Base-by-base conservation (phyloP, 2,329 filamentous ascomycete species). In the Chaetomiaceae sp. region DNA sequence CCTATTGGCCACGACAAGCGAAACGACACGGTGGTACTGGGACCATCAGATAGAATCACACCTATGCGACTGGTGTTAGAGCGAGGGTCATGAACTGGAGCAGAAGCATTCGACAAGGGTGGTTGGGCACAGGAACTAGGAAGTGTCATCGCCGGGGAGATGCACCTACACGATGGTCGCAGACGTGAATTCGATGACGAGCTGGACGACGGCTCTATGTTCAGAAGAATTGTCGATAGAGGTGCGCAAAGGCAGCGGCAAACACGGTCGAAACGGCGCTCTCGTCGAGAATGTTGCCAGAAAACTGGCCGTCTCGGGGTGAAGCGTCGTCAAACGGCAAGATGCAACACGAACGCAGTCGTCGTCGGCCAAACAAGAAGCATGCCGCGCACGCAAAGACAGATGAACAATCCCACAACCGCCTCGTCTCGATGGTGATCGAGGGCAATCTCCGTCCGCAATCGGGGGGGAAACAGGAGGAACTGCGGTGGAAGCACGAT, bases 121-220 rank as follows among this genome's bases (percentile, higher is more conserved):
- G 22, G 22, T 24, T n/a, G 22, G 22, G 22, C 5, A 9, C 6
- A 24, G 22, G 18, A 26, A 17, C 11, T n/a, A 3, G 15, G 14
- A 9, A 15, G 27, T 7, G 24, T 12, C 12, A 35, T 36, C n/a
- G 37, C 37, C 14, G 20, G 8, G n/a, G 22, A 35, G 12, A 5
- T 18, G 17, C 36, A 49, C 47, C n/a, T 49, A 49, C 47, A 37
- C 17, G n/a, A 32, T 29, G 11, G 17, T 34, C 33, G 38, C 34
- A n/a, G n/a, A n/a, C n/a, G n/a, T n/a, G n/a, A n/a, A n/a, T n/a
- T n/a, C n/a, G n/a, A n/a, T n/a, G n/a, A n/a, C n/a, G n/a, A n/a
- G n/a, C n/a, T n/a, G n/a, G n/a, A n/a, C n/a, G n/a, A n/a, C n/a
- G n/a, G n/a, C n/a, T n/a, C n/a, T n/a, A n/a, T n/a, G n/a, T n/a